Base-by-base conservation (phyloP, 495 filamentous ascomycete genomes). In the Paragyromitra xinjiangensis region DNA sequence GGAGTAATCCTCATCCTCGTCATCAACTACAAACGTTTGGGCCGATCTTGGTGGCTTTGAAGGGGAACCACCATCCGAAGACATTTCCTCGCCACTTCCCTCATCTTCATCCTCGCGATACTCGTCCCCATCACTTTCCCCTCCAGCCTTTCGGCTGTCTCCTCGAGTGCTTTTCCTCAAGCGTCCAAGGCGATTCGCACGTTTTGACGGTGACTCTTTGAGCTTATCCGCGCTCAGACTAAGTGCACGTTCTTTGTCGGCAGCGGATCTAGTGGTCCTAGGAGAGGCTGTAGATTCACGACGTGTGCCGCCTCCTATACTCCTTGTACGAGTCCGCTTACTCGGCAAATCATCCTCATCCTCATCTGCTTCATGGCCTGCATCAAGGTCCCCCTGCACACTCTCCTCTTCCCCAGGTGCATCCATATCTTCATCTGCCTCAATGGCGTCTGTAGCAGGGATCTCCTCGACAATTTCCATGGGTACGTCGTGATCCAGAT, bases 291-390 rank as follows among this genome's bases (percentile, higher is more conserved):
- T 81, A 16, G 75, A 66, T 51, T 51, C 55, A 44, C 65, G 70
- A 39, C 63, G 79, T 24, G 55, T 29, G 19, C 51, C n/a, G 4
- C 48, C 40, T 45, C 74, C 74, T 16, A 56, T 42, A 51, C 74
- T 67, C 42, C 73, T 82, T 8, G 64, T 75, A 7, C 80, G 73
- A 11, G 75, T 78, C 53, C 80, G 79, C 73, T 70, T 78, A 29
- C 75, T 81, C 11, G 80, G 80, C 11, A 80, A 44, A 34, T 75
- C 79, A 69, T 82, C 80, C 19, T 82, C 80, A 3, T 81, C 79
- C 48, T 81, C 79, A 63, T 82, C 80, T 51, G 75, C 78, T 61
- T 82, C 80, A 24, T 82, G 80, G 22, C 75, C 80, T 37, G 80
- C 70, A 65, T 82, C 80, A 39, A 81, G 79, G 56, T 73, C 80